These are phyloP conservation scores for Coemansia asiatica DNA, from an alignment of 192 early-diverging fungal species.

Conservation along the genomic window DNA sequence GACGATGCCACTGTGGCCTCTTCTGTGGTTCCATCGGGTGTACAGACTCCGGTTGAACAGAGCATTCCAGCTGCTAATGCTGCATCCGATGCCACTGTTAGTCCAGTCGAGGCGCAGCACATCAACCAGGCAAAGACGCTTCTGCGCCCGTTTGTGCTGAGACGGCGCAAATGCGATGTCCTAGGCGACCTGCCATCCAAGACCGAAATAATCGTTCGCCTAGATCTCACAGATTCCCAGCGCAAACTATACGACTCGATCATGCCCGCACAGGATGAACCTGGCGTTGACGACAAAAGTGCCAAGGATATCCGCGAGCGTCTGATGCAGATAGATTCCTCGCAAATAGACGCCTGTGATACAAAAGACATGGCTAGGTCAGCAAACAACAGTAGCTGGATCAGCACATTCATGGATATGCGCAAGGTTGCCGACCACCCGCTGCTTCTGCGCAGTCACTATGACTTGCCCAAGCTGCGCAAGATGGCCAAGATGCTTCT, in stretches of 20 bases:
- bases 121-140: conserved; percentile 78
- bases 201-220: conserved; percentile 55
- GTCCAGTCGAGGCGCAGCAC: conserved; percentile 57
- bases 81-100: conserved; percentile 9
- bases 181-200: conserved; percentile 67
- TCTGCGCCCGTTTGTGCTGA: conserved; percentile 86
- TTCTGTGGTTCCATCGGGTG: conserved; percentile 31
- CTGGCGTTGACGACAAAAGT: neutral
- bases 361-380: conserved; percentile 11
- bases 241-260: conserved; percentile 58
- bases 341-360: conserved; percentile 15
- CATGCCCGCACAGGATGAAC: conserved; percentile 25
- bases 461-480: conserved; percentile 57
- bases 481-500: conserved; percentile 70
- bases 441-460: conserved; percentile 68
- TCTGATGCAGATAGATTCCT: conserved; percentile 27
- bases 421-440: conserved; percentile 87
- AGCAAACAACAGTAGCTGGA: conserved; percentile 32
- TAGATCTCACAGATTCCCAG: conserved; percentile 57
- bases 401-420: conserved; percentile 74
- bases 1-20: conserved; percentile 34
- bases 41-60: conserved; percentile 30
- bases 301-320: conserved; percentile 12
- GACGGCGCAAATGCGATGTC: conserved; percentile 75
- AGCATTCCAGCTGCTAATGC: conserved; percentile 16